Evolutionary conservation across 306 rosid species (phyloP).

Genomic region (Vigna mungo): DNA sequence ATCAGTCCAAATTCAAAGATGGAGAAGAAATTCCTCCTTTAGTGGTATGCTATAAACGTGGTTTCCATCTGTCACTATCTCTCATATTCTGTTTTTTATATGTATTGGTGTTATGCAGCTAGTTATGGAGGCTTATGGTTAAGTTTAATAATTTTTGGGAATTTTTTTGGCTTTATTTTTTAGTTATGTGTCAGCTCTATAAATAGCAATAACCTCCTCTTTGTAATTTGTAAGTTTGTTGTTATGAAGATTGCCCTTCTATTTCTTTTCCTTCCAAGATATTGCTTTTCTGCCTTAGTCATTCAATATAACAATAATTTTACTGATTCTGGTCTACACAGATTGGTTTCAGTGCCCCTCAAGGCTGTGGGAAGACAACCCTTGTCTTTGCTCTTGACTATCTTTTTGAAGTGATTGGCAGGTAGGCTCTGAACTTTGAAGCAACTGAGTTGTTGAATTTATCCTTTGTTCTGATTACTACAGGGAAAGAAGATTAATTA

Average conservation of each 20-base stretch:
- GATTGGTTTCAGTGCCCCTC: constrained; percentile 99
- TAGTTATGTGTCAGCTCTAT: neutral
- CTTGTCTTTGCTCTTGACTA: constrained; percentile 91
- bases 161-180: neutral
- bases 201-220: neutral
- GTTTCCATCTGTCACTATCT: constrained; percentile 6
- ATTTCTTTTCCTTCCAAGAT: neutral
- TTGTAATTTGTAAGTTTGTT: neutral
- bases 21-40: constrained; percentile 82
- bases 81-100: neutral
- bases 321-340: constrained; percentile 47
- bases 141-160: no score
- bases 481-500: constrained; percentile 1
- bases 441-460: constrained; percentile 29
- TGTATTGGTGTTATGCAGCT: neutral
- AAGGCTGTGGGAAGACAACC: constrained; percentile 99
- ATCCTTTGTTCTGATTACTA: constrained; percentile 28
- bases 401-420: constrained; percentile 68
- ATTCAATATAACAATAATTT: neutral
- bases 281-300: neutral
- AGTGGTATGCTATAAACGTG: constrained; percentile 59
- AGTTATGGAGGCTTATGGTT: constrained; percentile 5
- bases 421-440: constrained; percentile 51
- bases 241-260: neutral
- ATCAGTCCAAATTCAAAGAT: constrained; percentile 68